Evolutionary conservation across 2,329 filamentous ascomycete species (phyloP).

Genomic region (Beauveria brongniartii): DNA sequence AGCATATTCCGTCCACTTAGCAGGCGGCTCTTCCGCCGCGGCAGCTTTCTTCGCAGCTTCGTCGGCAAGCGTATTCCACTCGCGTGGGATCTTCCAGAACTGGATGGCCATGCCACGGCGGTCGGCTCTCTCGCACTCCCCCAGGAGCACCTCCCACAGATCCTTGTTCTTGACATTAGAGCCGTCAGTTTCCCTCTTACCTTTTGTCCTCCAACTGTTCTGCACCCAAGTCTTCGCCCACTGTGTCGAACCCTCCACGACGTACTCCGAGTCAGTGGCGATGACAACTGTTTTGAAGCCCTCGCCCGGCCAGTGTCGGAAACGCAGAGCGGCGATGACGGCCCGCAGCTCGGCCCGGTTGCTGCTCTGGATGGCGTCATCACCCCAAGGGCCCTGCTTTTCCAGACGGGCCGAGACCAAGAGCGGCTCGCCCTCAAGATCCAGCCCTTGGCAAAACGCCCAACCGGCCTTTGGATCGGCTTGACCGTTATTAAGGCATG

Average conservation of each 20-base stretch:
- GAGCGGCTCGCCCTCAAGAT: conserved; percentile 10
- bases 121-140: conserved; percentile 26
- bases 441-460: conserved; percentile 25
- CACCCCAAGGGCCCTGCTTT: conserved; percentile 31
- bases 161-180: conserved; percentile 40
- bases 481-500: conserved; percentile 35
- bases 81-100: conserved; percentile 40
- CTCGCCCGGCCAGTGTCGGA: conserved; percentile 35
- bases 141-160: conserved; percentile 41
- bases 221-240: conserved; percentile 35
- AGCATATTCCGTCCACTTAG: neutral
- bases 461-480: conserved; percentile 31
- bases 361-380: conserved; percentile 32
- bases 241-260: conserved; percentile 35
- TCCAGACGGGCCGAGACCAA: conserved; percentile 31
- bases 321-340: conserved; percentile 40
- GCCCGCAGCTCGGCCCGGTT: conserved; percentile 50
- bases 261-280: conserved; percentile 46
- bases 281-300: conserved; percentile 35
- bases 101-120: conserved; percentile 26
- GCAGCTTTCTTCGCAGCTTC: conserved; percentile 27
- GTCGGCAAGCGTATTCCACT: conserved; percentile 35
- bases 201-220: conserved; percentile 35
- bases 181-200: conserved; percentile 10
- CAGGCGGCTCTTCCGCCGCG: neutral